A percentile compares a stretch with the other conserved stretches of the same genome.
Evolutionary conservation across 73 alveolate genomes (phyloP).

Genomic region (Tetrahymena borealis): DNA sequence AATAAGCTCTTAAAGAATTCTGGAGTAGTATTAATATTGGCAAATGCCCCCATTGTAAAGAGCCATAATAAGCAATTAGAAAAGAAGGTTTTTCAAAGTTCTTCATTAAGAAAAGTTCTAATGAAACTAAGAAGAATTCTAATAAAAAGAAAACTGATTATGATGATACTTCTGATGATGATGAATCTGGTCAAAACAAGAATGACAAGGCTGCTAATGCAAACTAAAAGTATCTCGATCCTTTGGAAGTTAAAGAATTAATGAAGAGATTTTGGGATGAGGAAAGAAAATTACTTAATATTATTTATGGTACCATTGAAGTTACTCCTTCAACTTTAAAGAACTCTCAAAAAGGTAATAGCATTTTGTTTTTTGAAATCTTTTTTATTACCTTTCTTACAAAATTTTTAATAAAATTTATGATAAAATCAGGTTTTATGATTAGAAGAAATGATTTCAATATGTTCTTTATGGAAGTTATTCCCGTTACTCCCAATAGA

Average conservation of each 20-base stretch:
- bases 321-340: slow-evolving; percentile 12
- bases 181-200: not conserved
- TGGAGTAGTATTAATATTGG: not conserved
- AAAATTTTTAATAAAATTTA: not conserved
- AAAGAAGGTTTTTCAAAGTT: slow-evolving; percentile 37
- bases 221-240: slow-evolving; percentile 21
- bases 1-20: not conserved
- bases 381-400: not conserved
- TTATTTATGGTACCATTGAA: slow-evolving; percentile 24
- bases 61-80: slow-evolving; percentile 9
- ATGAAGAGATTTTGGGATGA: slow-evolving; percentile 24
- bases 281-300: slow-evolving; percentile 22
- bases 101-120: slow-evolving; percentile 16
- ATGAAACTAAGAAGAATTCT: not conserved
- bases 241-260: slow-evolving; percentile 27
- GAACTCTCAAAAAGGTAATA: slow-evolving; percentile 15
- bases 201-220: not conserved
- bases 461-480: slow-evolving; percentile 32
- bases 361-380: not conserved
- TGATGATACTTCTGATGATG: not conserved
- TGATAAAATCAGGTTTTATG: slow-evolving; percentile 4
- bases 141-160: not conserved
- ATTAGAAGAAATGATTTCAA: slow-evolving; percentile 4
- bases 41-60: slow-evolving; percentile 43
- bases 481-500: slow-evolving; percentile 36